Evolutionary conservation across 2,329 filamentous ascomycete species (phyloP).

Genomic region (Aspergillus neotritici): DNA sequence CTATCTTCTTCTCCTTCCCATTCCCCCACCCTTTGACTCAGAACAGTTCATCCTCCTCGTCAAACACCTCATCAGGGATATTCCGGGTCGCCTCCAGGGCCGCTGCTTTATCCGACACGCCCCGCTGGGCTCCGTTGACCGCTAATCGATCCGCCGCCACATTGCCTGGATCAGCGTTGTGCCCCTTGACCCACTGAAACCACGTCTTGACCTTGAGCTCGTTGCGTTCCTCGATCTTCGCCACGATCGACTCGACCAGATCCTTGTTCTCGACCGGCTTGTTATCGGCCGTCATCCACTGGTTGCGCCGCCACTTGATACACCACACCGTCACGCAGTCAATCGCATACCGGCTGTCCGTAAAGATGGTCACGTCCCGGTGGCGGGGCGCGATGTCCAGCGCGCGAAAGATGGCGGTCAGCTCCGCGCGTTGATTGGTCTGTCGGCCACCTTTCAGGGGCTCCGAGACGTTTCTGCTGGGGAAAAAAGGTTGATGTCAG

Average conservation of each 20-base stretch:
- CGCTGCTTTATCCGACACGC: constrained; percentile 25
- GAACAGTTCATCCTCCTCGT: constrained; percentile 19
- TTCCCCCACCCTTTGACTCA: background rate
- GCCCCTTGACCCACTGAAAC: constrained; percentile 89
- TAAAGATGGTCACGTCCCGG: constrained; percentile 68
- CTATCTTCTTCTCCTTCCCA: no score
- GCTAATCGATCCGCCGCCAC: constrained; percentile 73
- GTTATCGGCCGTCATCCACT: constrained; percentile 68
- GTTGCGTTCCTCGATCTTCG: constrained; percentile 64
- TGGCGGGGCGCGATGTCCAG: constrained; percentile 66
- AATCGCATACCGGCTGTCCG: constrained; percentile 88
- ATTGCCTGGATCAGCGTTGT: constrained; percentile 68
- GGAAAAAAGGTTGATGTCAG: constrained; percentile 20
- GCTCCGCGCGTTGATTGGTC: constrained; percentile 94
- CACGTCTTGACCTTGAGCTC: constrained; percentile 56
- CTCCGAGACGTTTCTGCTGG: constrained; percentile 65
- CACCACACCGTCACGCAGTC: constrained; percentile 85
- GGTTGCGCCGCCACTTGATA: constrained; percentile 65
- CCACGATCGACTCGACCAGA: constrained; percentile 66
- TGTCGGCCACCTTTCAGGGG: constrained; percentile 67
- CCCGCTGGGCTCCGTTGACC: constrained; percentile 55
- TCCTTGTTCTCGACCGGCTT: constrained; percentile 82
- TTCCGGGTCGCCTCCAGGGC: constrained; percentile 20
- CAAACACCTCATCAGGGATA: constrained; percentile 23
- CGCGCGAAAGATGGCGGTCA: constrained; percentile 80